Evolutionary conservation across 345 rosid genomes (phyloP).

Genomic region (Citrus medica): DNA sequence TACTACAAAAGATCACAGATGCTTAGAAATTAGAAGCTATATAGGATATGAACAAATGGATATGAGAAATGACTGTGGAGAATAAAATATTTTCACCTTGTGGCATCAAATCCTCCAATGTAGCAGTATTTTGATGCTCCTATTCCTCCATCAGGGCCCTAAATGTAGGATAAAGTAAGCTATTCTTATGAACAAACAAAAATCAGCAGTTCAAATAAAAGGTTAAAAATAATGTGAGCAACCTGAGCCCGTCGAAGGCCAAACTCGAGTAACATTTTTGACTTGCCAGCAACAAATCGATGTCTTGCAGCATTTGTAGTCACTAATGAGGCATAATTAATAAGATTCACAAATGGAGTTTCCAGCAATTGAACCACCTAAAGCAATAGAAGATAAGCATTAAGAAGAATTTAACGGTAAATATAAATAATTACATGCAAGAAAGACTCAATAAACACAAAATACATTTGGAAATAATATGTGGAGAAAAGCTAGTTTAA

Average conservation of each 20-base stretch:
- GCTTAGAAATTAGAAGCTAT: background rate
- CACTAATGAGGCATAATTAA: constrained; percentile 86
- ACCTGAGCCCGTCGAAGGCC: constrained; percentile 99
- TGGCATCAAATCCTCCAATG: constrained; percentile 96
- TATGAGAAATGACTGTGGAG: background rate
- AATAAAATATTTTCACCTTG: constrained; percentile 47
- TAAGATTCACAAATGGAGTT: constrained; percentile 84
- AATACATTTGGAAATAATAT: background rate
- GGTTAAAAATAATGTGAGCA: constrained; percentile 8
- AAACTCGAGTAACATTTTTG: constrained; percentile 80
- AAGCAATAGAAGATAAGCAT: constrained; percentile 13
- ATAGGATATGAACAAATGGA: background rate
- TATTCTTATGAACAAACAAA: constrained; percentile 17
- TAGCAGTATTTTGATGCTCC: constrained; percentile 91
- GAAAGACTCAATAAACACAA: background rate
- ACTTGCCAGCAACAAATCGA: constrained; percentile 88
- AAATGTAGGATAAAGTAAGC: constrained; percentile 13
- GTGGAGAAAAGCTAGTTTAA: constrained; percentile 7
- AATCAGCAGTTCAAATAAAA: constrained; percentile 2
- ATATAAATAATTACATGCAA: background rate
- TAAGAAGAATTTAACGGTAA: background rate
- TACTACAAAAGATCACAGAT: background rate
- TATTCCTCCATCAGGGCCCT: constrained; percentile 99
- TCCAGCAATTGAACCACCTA: constrained; percentile 95
- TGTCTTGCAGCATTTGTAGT: constrained; percentile 97